These are phyloP conservation scores for Phytophthora europaea DNA, from an alignment of 352 stramenopile species.

Conservation along the genomic window DNA sequence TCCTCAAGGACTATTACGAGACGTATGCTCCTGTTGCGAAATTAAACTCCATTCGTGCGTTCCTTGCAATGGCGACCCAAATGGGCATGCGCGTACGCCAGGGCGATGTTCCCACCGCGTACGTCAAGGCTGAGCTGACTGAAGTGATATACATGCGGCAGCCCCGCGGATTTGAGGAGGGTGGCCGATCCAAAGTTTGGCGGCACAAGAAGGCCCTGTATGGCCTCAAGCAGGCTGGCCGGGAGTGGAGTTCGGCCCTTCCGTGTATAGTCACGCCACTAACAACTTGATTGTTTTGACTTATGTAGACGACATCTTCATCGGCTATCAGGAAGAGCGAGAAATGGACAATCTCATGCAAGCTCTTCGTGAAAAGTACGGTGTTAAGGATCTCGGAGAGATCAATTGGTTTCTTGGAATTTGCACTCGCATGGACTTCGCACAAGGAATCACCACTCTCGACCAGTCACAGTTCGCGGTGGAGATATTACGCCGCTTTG, in stretches of 20 bases:
- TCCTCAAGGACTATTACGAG: too few relatives aligned
- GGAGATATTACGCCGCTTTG: background rate
- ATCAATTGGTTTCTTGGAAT: slow-evolving; percentile 21
- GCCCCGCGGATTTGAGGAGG: too few relatives aligned
- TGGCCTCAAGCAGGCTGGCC: too few relatives aligned
- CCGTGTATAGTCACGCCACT: background rate
- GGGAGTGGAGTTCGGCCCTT: too few relatives aligned
- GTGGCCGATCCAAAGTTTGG: too few relatives aligned
- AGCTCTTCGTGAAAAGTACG: slow-evolving; percentile 1
- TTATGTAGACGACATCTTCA: slow-evolving; percentile 7
- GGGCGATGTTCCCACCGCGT: slow-evolving; percentile 14
- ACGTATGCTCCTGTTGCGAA: slow-evolving; percentile 6
- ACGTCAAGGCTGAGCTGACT: slow-evolving; percentile 12
- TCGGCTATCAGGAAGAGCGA: slow-evolving; percentile 1
- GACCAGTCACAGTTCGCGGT: slow-evolving; percentile 4
- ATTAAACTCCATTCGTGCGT: slow-evolving; percentile 7
- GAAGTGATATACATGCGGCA: background rate
- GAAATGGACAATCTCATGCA: slow-evolving; percentile 1
- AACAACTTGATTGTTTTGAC: slow-evolving; percentile 1
- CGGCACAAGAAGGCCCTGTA: too few relatives aligned
- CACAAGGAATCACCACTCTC: background rate
- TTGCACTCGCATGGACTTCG: background rate
- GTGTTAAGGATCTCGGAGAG: slow-evolving; percentile 9
- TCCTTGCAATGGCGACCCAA: slow-evolving; percentile 6
- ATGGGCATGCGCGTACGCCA: slow-evolving; percentile 10